phyloP scores from a whole-genome alignment of 78 protist genomes.

The Bigelowiella natans region DNA sequence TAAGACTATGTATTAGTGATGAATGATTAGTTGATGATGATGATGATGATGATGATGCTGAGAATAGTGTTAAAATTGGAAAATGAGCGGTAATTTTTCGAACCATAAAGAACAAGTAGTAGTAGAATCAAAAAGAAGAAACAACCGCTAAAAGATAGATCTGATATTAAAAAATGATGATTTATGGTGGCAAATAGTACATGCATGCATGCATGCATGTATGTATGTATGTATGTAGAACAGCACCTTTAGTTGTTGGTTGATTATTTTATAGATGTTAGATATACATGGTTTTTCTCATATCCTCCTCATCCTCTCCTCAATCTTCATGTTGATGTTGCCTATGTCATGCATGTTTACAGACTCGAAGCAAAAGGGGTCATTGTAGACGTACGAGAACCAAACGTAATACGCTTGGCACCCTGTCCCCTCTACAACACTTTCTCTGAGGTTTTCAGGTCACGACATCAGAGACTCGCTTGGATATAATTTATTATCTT shows the following conservation, averaged over 20 bases:
- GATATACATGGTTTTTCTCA: neutral
- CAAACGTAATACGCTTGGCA: neutral
- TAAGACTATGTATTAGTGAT: no score
- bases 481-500: neutral
- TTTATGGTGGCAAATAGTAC: neutral
- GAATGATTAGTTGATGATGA: no score
- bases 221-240: neutral
- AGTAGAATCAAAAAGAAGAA: no score
- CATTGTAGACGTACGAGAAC: neutral
- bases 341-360: neutral
- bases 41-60: no score
- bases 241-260: neutral
- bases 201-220: neutral
- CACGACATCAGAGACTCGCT: no score
- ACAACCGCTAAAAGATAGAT: no score
- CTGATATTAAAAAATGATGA: no score
- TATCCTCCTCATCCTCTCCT: neutral
- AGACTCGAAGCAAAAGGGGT: neutral
- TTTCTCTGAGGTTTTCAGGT: neutral
- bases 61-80: neutral
- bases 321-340: neutral
- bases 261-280: neutral
- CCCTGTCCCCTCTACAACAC: conserved; percentile 8
- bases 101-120: no score
- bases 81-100: neutral